Conservation (phyloP, 78 protist genomes). For the Planoprotostelium fungivorum region DNA sequence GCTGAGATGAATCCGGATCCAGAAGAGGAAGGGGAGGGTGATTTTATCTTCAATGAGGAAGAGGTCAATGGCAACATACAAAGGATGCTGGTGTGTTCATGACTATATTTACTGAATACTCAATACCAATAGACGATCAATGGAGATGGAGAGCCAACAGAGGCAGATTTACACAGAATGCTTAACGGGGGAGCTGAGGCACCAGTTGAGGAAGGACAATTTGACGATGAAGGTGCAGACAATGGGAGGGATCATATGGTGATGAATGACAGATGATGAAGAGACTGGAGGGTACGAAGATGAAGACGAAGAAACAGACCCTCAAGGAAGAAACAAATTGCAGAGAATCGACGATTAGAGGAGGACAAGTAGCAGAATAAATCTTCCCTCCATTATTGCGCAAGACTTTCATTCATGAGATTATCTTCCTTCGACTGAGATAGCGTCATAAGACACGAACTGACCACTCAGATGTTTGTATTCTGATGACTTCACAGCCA, state of each 20-base stretch:
- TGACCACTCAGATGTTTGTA: too few species aligned
- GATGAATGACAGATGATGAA: background rate
- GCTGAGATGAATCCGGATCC: background rate
- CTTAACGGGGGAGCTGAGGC: too few species aligned
- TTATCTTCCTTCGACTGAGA: too few species aligned
- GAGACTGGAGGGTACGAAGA: background rate
- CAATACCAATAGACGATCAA: too few species aligned
- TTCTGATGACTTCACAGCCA: too few species aligned
- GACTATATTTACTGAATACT: too few species aligned
- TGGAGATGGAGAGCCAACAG: too few species aligned
- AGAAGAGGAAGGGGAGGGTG: background rate
- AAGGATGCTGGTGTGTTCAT: background rate
- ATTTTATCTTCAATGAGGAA: background rate
- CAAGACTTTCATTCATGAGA: too few species aligned
- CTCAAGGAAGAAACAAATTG: background rate
- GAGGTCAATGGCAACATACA: background rate
- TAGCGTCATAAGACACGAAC: too few species aligned
- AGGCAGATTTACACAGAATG: too few species aligned
- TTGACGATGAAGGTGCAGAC: background rate
- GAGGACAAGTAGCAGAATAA: too few species aligned
- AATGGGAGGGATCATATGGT: background rate
- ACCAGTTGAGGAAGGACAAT: background rate
- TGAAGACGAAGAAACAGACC: background rate
- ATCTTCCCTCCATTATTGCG: too few species aligned
- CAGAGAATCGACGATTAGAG: background rate